phyloP scores from a whole-genome alignment of 2,329 filamentous ascomycete genomes.

The Neofusicoccum laricinum region DNA sequence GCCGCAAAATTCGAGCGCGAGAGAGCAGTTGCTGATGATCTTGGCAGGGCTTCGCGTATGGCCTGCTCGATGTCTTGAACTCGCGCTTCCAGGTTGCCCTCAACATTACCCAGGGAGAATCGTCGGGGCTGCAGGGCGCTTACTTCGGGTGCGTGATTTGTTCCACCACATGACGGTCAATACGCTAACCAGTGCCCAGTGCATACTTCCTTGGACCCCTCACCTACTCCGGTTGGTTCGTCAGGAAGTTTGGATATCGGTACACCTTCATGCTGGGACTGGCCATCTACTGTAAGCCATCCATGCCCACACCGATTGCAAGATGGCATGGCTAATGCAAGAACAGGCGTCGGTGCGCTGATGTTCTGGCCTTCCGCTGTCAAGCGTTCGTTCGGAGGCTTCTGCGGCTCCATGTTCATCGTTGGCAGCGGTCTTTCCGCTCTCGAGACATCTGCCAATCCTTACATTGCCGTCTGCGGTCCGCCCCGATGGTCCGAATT shows the following conservation, averaged over 20 bases:
- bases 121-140: slow-evolving; percentile 61
- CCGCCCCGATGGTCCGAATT: slow-evolving; percentile 72
- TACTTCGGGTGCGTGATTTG: slow-evolving; percentile 56
- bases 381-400: slow-evolving; percentile 69
- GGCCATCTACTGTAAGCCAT: slow-evolving; percentile 54
- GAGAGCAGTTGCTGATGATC: neutral
- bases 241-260: slow-evolving; percentile 75
- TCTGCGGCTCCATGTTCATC: slow-evolving; percentile 69
- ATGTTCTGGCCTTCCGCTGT: slow-evolving; percentile 84
- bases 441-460: slow-evolving; percentile 75
- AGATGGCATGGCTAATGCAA: neutral
- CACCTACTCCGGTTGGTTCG: slow-evolving; percentile 56
- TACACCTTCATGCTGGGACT: slow-evolving; percentile 76
- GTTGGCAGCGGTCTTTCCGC: slow-evolving; percentile 71
- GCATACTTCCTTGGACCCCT: slow-evolving; percentile 55
- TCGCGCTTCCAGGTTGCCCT: slow-evolving; percentile 42
- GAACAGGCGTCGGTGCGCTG: slow-evolving; percentile 60
- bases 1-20: too few relatives aligned
- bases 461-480: slow-evolving; percentile 72
- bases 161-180: neutral
- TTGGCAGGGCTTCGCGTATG: slow-evolving; percentile 41
- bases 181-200: slow-evolving; percentile 22
- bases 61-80: slow-evolving; percentile 45
- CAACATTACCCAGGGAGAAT: slow-evolving; percentile 50
- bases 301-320: neutral